Base-by-base conservation (phyloP, 139 green algal genomes). In the Chlorella sp. region DNA sequence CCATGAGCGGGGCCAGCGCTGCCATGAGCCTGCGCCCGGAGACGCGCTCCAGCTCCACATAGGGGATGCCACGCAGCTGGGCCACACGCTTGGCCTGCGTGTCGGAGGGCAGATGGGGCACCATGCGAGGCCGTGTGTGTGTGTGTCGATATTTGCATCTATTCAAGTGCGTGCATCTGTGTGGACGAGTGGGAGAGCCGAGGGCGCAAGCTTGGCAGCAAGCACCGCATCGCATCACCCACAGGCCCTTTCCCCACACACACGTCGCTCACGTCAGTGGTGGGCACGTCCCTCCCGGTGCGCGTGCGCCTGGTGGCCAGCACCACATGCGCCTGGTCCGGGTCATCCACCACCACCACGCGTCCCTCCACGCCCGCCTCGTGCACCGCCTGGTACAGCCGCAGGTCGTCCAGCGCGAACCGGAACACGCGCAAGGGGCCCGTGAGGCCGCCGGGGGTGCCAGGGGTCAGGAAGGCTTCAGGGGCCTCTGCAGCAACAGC, bases 351-450 rank as follows among this genome's bases (percentile, higher is more conserved):
- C 42, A 75, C 62, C 20, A 80, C 74, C 4, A 72, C 51, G 24
- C 36, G 36, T 1, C 74, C 74, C 20, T 65, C 67, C 51, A 80
- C 51, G 68, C 69, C 60, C 29, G 74, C 68, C 24, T 42, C 36
- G 2, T 71, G 32, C 4, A 80, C 64, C n/a, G 67, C 42, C 24
- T 75, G 66, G 74, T 62, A 80, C 69, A 80, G 62, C 24, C 74
- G 68, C 62, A 80, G 68, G 69, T 80, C 74, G 59, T 80, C 74
- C 3, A 80, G 22, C 2, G 35, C 74, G 67, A 74, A 68, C 30
- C 62, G 61, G 68, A 72, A 80, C 27, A 64, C 22, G 55, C 55
- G 55, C 55, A 64, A n/a, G n/a, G n/a, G n/a, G n/a, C n/a, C n/a
- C n/a, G n/a, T n/a, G n/a, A n/a, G n/a, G n/a, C n/a, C n/a, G n/a